Evolutionary conservation across 108 stramenopile genomes (phyloP).

Genomic region (Parietichytrium sp.): DNA sequence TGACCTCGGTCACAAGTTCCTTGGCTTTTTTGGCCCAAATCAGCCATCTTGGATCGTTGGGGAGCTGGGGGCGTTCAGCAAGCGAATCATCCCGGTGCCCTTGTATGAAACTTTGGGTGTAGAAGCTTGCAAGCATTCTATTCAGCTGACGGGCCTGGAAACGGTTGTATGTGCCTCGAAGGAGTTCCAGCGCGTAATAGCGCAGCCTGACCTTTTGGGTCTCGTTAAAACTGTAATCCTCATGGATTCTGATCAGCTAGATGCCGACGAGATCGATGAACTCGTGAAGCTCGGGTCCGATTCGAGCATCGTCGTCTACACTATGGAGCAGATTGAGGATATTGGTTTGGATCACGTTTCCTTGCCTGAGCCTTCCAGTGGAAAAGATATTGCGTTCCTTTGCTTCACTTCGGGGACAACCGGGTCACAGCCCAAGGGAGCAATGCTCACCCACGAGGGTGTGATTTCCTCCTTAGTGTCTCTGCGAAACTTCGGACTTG

Average conservation of each 20-base stretch:
- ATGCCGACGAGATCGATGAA: background rate
- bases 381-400: slow-evolving; percentile 70
- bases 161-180: background rate
- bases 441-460: slow-evolving; percentile 82
- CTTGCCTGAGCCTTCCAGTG: slow-evolving; percentile 59
- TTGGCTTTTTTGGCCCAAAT: slow-evolving; percentile 24
- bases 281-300: background rate
- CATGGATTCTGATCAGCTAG: background rate
- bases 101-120: slow-evolving; percentile 57
- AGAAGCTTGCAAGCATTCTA: slow-evolving; percentile 50
- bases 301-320: background rate
- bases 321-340: background rate
- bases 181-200: background rate
- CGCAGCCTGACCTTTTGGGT: background rate
- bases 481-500: slow-evolving; percentile 21
- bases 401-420: slow-evolving; percentile 66
- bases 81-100: slow-evolving; percentile 48
- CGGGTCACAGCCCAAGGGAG: slow-evolving; percentile 82
- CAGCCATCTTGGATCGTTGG: background rate
- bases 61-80: slow-evolving; percentile 17
- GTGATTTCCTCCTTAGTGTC: slow-evolving; percentile 59
- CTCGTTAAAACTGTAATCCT: background rate
- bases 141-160: slow-evolving; percentile 47
- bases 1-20: background rate
- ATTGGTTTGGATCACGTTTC: background rate